These are phyloP conservation scores for Obba rivulosa DNA, from an alignment of 768 basidiomycete species.

Conservation along the genomic window DNA sequence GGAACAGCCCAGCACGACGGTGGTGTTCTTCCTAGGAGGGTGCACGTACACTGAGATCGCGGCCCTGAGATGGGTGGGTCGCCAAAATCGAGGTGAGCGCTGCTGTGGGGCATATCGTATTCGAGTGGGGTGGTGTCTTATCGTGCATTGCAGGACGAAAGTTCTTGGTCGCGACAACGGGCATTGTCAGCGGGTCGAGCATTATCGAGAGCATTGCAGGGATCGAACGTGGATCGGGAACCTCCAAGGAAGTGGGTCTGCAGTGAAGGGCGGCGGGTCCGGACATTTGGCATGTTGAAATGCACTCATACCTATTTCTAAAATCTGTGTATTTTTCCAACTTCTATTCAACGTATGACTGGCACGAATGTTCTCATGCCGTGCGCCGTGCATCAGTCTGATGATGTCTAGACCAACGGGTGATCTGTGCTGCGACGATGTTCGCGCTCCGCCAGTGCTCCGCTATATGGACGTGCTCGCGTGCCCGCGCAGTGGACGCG, in stretches of 20 bases:
- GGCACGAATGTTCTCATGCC: no score
- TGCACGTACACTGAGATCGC: conserved; percentile 98
- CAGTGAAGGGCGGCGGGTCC: conserved; percentile 2
- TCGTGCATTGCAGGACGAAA: conserved; percentile 60
- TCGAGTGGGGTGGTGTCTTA: neutral
- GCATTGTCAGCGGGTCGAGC: conserved; percentile 76
- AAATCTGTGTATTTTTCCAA: no score
- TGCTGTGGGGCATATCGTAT: conserved; percentile 1
- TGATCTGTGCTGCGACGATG: no score
- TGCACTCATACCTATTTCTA: no score
- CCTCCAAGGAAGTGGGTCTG: conserved; percentile 38
- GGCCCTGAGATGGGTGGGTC: conserved; percentile 86
- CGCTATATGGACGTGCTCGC: no score
- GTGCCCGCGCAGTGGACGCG: neutral
- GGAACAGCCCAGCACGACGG: conserved; percentile 71
- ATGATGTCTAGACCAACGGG: no score
- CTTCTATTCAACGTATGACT: no score
- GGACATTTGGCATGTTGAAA: neutral
- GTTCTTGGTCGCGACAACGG: conserved; percentile 88
- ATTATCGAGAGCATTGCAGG: conserved; percentile 67
- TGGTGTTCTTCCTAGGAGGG: conserved; percentile 96
- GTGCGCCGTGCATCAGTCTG: no score
- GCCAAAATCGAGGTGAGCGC: conserved; percentile 70
- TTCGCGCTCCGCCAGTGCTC: no score
- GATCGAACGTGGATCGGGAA: conserved; percentile 24